Evolutionary conservation across 345 rosid species (phyloP).

Genomic region (Salix caprea): DNA sequence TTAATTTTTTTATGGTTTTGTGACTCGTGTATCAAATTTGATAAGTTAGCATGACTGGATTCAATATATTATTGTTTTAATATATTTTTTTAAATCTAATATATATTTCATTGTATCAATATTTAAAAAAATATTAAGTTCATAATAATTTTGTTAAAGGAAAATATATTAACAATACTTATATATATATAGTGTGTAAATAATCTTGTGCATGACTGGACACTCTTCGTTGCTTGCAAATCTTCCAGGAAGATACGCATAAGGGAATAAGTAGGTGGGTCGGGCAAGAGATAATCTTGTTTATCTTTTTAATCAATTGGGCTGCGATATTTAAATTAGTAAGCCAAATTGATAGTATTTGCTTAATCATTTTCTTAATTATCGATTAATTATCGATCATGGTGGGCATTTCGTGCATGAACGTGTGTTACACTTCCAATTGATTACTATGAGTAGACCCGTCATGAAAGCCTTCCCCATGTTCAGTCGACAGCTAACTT

Average conservation of each 20-base stretch:
- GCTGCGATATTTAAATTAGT: background rate
- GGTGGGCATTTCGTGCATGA: background rate
- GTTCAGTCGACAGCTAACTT: background rate
- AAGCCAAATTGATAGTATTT: background rate
- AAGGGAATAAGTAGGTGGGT: conserved; percentile 3
- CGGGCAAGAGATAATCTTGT: background rate
- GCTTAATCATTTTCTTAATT: background rate
- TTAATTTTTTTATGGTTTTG: rapidly evolving
- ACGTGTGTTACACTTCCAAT: background rate
- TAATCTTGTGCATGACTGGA: background rate
- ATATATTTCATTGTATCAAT: no score
- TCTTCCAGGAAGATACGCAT: conserved; percentile 16
- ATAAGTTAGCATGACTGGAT: rapidly evolving
- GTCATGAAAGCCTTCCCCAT: background rate
- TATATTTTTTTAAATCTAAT: no score
- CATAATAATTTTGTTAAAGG: rapidly evolving
- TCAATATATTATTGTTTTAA: rapidly evolving
- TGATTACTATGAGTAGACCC: background rate
- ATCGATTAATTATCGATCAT: background rate
- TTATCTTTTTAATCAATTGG: background rate
- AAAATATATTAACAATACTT: no score
- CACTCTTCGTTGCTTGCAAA: conserved; percentile 5
- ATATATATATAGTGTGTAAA: no score
- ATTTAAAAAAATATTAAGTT: no score
- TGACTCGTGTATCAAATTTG: no score